These are phyloP conservation scores for Albifimbria verrucaria DNA, from an alignment of 2,329 filamentous ascomycete species.

Conservation along the genomic window DNA sequence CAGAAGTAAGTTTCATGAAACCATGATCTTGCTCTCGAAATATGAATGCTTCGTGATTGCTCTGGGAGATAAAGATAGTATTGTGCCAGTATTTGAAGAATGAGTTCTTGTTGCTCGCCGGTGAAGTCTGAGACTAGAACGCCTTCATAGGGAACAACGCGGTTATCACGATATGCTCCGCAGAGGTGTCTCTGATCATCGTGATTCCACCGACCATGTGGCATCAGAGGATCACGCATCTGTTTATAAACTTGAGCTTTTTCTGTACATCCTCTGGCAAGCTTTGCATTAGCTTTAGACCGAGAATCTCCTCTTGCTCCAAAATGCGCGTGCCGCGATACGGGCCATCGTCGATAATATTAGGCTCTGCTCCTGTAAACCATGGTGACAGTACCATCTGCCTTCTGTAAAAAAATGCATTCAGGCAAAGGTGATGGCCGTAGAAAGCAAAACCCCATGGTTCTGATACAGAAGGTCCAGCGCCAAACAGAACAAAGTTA, in stretches of 20 bases:
- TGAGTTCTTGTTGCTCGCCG: constrained; percentile 44
- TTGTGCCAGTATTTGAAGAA: constrained; percentile 58
- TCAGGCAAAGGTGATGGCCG: constrained; percentile 75
- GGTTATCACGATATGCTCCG: constrained; percentile 76
- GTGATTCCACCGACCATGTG: constrained; percentile 69
- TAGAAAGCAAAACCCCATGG: constrained; percentile 76
- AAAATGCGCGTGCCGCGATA: constrained; percentile 64
- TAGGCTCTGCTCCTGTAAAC: constrained; percentile 79
- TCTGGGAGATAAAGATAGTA: constrained; percentile 67
- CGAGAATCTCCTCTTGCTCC: constrained; percentile 59
- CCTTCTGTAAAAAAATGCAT: constrained; percentile 61
- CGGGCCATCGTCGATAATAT: constrained; percentile 64
- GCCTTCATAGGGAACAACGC: constrained; percentile 72
- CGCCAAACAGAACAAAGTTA: constrained; percentile 70
- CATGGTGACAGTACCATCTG: constrained; percentile 70
- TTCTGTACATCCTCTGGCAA: constrained; percentile 43
- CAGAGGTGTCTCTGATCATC: constrained; percentile 77
- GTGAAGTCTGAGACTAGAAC: constrained; percentile 50
- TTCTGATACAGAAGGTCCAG: constrained; percentile 44
- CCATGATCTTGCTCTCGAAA: constrained; percentile 51
- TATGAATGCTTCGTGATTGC: constrained; percentile 47
- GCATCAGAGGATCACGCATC: constrained; percentile 65
- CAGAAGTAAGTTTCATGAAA: constrained; percentile 73
- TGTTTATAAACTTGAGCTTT: constrained; percentile 55
- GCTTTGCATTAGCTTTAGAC: constrained; percentile 67